These are phyloP conservation scores for Capsella rubella DNA, from an alignment of 441 rosid species.

Conservation along the genomic window DNA sequence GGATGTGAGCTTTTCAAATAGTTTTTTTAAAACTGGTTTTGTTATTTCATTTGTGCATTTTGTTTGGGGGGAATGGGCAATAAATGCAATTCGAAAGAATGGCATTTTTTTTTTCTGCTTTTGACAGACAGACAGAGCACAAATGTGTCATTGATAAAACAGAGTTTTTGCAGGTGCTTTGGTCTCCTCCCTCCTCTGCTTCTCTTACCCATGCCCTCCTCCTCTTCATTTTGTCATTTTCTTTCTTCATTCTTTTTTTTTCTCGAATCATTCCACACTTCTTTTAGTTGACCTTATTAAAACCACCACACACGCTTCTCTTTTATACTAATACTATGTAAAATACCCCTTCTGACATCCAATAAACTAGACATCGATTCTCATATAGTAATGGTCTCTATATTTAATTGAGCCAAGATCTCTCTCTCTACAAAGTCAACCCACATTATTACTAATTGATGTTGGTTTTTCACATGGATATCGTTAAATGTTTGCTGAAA, in stretches of 20 bases:
- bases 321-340: background rate
- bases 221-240: background rate
- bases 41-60: background rate
- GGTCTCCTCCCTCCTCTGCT: slow-evolving; percentile 24
- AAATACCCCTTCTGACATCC: slow-evolving; percentile 21
- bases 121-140: slow-evolving; percentile 40
- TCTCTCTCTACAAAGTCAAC: slow-evolving; percentile 33
- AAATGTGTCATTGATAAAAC: slow-evolving; percentile 44
- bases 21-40: background rate
- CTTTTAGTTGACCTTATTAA: slow-evolving; percentile 29
- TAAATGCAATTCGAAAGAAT: slow-evolving; percentile 36
- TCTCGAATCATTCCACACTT: slow-evolving; percentile 4
- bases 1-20: slow-evolving; percentile 12
- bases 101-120: slow-evolving; percentile 10
- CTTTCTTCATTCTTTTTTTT: slow-evolving; percentile 5
- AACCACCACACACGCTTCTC: slow-evolving; percentile 21
- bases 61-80: slow-evolving; percentile 11
- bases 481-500: slow-evolving; percentile 9
- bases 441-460: slow-evolving; percentile 5
- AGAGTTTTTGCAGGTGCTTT: slow-evolving; percentile 34
- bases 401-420: background rate
- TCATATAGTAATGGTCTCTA: background rate
- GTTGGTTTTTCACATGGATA: slow-evolving; percentile 17
- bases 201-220: background rate
- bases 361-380: slow-evolving; percentile 22